These are phyloP conservation scores for Fraxinus angustifolia DNA, from an alignment of 305 asterid genomes.

Conservation along the genomic window DNA sequence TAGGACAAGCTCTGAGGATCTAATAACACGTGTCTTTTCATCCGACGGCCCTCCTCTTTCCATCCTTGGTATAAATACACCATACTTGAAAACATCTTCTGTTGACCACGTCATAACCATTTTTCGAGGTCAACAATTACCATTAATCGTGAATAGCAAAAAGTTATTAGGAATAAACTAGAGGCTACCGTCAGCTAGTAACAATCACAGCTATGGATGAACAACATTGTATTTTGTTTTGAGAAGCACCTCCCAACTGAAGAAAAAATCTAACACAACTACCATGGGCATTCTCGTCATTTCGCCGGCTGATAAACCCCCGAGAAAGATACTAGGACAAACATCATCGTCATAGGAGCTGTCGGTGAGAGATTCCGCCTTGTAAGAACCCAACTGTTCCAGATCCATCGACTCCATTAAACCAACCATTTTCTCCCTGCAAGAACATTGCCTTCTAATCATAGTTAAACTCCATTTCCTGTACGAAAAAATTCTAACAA, in stretches of 20 bases:
- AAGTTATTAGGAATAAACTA: no score
- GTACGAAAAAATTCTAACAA: neutral
- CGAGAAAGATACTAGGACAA: neutral
- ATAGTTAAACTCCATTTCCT: conserved; percentile 14
- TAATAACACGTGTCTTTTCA: no score
- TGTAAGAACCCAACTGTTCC: neutral
- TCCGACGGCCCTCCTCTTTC: no score
- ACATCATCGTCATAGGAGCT: conserved; percentile 16
- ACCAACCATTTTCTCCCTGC: conserved; percentile 1
- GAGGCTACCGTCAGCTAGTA: no score
- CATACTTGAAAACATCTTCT: no score
- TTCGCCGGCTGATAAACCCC: neutral
- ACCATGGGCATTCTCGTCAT: neutral
- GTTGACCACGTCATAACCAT: no score
- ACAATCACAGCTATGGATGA: no score
- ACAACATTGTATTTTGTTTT: neutral
- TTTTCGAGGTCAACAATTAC: no score
- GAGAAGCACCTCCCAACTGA: neutral
- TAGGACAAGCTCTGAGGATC: no score
- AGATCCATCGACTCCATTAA: conserved; percentile 4
- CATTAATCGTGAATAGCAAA: no score
- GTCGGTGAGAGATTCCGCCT: conserved; percentile 30
- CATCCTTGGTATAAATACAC: no score
- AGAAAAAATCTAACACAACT: neutral
- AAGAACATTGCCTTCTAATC: neutral